phyloP scores from a whole-genome alignment of 495 filamentous ascomycete genomes.

The Hyaloscypha variabilis region DNA sequence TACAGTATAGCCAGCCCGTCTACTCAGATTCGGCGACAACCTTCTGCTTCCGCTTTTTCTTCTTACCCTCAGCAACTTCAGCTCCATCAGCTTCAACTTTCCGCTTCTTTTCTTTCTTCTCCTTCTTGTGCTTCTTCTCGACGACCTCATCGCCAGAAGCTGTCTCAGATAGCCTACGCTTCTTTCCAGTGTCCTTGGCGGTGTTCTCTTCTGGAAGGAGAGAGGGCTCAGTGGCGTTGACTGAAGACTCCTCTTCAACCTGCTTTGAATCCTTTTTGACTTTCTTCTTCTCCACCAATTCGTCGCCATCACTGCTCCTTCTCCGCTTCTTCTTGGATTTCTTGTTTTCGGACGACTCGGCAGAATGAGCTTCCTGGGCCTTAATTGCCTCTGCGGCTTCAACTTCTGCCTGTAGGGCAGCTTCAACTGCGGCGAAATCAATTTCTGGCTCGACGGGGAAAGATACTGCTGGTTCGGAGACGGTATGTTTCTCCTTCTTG shows the following conservation, averaged over 20 bases:
- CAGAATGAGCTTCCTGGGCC: constrained; percentile 6
- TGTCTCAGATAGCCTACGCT: background rate
- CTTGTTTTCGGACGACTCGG: constrained; percentile 8
- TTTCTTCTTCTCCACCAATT: constrained; percentile 3
- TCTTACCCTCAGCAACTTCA: constrained; percentile 5
- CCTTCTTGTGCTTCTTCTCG: constrained; percentile 19
- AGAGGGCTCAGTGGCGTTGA: background rate
- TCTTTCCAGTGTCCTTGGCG: background rate
- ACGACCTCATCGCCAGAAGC: background rate
- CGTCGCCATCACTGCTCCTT: constrained; percentile 1
- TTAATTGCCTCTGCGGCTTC: constrained; percentile 16
- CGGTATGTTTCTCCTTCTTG: constrained; percentile 6
- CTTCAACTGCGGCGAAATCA: constrained; percentile 28
- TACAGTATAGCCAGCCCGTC: constrained; percentile 5
- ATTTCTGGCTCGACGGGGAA: constrained; percentile 6
- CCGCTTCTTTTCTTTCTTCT: constrained; percentile 22
- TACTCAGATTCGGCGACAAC: background rate
- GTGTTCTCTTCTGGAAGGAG: background rate
- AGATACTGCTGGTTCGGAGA: background rate
- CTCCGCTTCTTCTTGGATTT: constrained; percentile 16
- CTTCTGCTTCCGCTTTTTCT: constrained; percentile 21
- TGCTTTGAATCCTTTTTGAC: constrained; percentile 5
- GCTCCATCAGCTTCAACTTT: constrained; percentile 16
- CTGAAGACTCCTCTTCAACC: background rate
- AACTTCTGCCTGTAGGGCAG: constrained; percentile 26